Percentiles rank a stretch among this genome's conserved stretches.
Conservation (phyloP, 164 flowering plant genomes). For the Tinospora cordifolia region DNA sequence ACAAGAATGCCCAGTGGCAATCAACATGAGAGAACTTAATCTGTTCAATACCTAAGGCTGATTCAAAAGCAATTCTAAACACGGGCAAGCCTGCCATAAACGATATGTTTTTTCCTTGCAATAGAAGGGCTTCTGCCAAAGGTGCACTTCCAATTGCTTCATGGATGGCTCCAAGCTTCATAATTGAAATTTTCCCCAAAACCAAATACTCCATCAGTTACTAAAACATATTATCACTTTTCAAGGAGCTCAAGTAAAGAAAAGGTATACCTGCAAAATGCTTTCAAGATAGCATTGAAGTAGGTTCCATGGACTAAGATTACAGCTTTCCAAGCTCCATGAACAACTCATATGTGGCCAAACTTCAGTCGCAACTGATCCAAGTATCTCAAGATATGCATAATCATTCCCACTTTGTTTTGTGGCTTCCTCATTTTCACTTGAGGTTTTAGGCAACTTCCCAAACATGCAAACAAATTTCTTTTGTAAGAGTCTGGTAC, state of each 20-base stretch:
- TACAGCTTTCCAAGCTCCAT: constrained; percentile 29
- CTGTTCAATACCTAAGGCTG: constrained; percentile 49
- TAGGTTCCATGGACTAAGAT: constrained; percentile 79
- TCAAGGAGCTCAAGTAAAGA: constrained; percentile 1
- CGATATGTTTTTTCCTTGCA: constrained; percentile 62
- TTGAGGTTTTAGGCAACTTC: constrained; percentile 23
- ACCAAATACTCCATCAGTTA: background rate
- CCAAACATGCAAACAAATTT: constrained; percentile 45
- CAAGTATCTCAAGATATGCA: constrained; percentile 29
- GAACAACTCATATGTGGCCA: constrained; percentile 34
- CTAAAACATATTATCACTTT: background rate
- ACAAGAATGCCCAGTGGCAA: background rate
- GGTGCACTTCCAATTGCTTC: constrained; percentile 68
- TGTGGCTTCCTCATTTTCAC: constrained; percentile 21
- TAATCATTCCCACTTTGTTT: constrained; percentile 22
- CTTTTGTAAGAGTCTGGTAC: constrained; percentile 54
- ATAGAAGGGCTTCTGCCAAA: constrained; percentile 65
- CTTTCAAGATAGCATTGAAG: constrained; percentile 87
- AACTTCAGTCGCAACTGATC: constrained; percentile 35
- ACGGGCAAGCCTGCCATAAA: constrained; percentile 45
- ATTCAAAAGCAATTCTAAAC: constrained; percentile 59
- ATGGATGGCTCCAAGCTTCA: constrained; percentile 66
- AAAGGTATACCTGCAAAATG: constrained; percentile 60
- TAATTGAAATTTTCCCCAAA: background rate
- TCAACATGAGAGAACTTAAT: background rate